Conservation (phyloP, 208 protist genomes). For the Trypanosoma avium region DNA sequence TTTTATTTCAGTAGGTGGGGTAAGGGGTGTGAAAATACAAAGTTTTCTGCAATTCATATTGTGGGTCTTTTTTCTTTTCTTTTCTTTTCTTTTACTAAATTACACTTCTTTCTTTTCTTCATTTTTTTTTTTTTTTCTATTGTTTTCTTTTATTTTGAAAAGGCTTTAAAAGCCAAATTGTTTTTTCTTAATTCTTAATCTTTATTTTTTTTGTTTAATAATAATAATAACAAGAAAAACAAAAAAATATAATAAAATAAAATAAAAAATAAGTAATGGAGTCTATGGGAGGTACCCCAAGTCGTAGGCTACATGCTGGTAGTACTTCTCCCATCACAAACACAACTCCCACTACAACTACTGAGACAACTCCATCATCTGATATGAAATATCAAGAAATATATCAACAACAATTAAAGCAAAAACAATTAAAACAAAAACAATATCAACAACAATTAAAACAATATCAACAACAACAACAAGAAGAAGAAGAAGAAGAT, state of each 20-base stretch:
- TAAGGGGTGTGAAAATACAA: no score
- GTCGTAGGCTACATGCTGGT: not conserved
- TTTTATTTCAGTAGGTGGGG: no score
- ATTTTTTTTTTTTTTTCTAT: conserved; percentile 10
- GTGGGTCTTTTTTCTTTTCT: conserved; percentile 1
- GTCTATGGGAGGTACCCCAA: not conserved
- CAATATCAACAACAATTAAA: no score
- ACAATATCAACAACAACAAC: not conserved
- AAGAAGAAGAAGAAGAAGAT: not conserved
- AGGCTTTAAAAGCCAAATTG: no score
- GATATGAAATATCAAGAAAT: conserved; percentile 3
- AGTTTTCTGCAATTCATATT: not conserved
- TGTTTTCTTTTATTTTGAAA: not conserved
- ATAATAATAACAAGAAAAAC: no score
- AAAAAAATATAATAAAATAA: no score
- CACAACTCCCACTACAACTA: conserved; percentile 10
- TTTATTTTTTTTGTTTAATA: no score
- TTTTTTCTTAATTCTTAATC: no score
- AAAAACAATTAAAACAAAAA: no score
- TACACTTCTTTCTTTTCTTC: not conserved
- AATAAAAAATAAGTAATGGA: not conserved
- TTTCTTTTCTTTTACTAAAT: conserved; percentile 5
- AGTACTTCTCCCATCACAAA: conserved; percentile 7
- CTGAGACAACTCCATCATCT: not conserved
- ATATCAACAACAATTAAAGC: not conserved